phyloP scores from a whole-genome alignment of 306 rosid species.

The Cicer judaicum region DNA sequence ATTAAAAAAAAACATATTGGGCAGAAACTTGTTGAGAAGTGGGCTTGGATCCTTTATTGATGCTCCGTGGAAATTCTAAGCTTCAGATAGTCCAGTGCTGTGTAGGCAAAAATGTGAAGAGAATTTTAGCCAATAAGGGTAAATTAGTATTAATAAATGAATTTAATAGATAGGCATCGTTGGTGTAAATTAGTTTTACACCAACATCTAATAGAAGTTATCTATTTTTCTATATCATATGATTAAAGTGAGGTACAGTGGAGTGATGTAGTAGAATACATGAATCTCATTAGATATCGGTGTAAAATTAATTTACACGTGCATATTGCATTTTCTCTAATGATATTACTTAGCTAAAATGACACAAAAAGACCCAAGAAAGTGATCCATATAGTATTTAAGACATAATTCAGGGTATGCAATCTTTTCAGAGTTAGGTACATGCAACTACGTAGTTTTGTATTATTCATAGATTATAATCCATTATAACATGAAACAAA shows the following conservation, averaged over 20 bases:
- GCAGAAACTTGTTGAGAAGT: constrained; percentile 21
- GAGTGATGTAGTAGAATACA: too few relatives aligned
- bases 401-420: too few relatives aligned
- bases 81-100: constrained; percentile 23
- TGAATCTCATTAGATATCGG: too few relatives aligned
- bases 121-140: background rate
- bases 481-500: background rate
- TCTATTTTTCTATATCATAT: too few relatives aligned
- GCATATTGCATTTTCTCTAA: background rate
- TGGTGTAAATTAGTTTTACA: too few relatives aligned
- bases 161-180: too few relatives aligned
- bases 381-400: background rate
- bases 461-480: background rate
- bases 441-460: background rate
- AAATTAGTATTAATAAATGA: background rate
- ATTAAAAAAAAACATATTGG: background rate
- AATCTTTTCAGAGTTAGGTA: too few relatives aligned
- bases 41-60: constrained; percentile 33
- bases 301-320: too few relatives aligned
- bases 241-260: too few relatives aligned
- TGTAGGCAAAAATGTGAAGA: constrained; percentile 5
- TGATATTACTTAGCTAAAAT: background rate
- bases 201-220: too few relatives aligned
- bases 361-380: constrained; percentile 6
- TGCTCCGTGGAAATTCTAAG: constrained; percentile 6